A percentile compares a stretch with the other conserved stretches of the same genome.
phyloP scores from a whole-genome alignment of 2,329 filamentous ascomycete species.

The Fonsecaea erecta region DNA sequence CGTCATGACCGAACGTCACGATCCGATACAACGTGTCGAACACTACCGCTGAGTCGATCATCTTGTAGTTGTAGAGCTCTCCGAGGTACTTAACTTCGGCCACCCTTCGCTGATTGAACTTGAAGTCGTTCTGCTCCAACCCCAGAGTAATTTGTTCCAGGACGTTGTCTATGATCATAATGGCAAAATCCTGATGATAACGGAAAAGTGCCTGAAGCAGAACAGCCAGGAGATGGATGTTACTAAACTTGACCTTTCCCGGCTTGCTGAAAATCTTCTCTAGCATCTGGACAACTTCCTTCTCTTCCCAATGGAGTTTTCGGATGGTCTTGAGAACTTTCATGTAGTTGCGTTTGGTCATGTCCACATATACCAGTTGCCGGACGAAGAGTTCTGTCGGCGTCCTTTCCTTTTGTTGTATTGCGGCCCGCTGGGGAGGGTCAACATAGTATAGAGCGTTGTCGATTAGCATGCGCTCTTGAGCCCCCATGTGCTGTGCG shows the following conservation, averaged over 20 bases:
- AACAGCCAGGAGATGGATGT: constrained; percentile 90
- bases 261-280: constrained; percentile 95
- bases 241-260: constrained; percentile 96
- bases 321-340: constrained; percentile 93
- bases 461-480: constrained; percentile 97
- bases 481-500: constrained; percentile 90
- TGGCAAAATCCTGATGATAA: constrained; percentile 89
- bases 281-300: constrained; percentile 77
- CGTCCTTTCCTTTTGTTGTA: constrained; percentile 94
- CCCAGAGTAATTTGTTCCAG: constrained; percentile 87
- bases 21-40: constrained; percentile 96
- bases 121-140: constrained; percentile 94
- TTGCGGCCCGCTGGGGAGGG: constrained; percentile 87
- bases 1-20: constrained; percentile 85
- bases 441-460: constrained; percentile 99
- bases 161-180: constrained; percentile 88
- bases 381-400: constrained; percentile 91
- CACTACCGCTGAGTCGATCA: constrained; percentile 92
- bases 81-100: constrained; percentile 96
- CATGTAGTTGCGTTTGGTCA: constrained; percentile 92
- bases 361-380: constrained; percentile 88
- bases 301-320: constrained; percentile 96
- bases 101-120: constrained; percentile 91
- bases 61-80: constrained; percentile 95
- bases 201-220: constrained; percentile 85